Evolutionary conservation across 371 early-diverging fungal genomes (phyloP).

Genomic region (Mortierella sp.): DNA sequence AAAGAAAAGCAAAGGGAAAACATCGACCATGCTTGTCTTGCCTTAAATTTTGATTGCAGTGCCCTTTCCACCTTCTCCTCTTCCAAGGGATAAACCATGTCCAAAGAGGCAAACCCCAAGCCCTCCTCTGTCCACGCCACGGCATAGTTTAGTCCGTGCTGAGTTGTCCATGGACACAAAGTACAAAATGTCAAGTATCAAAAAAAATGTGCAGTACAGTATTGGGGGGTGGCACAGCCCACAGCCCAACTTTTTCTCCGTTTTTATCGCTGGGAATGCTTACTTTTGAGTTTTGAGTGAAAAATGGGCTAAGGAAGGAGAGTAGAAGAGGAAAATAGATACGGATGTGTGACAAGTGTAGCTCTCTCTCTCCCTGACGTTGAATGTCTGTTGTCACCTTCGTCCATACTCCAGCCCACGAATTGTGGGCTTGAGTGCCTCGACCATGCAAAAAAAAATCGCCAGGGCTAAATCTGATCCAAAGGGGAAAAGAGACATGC

Average conservation of each 20-base stretch:
- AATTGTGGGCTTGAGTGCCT: not conserved
- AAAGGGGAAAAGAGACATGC: not conserved
- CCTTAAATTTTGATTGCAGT: not conserved
- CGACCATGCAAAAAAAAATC: no score
- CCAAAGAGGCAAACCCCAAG: not conserved
- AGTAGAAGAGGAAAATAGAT: not conserved
- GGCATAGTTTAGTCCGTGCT: constrained; percentile 2
- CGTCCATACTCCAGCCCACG: not conserved
- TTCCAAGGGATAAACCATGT: not conserved
- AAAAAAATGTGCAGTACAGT: not conserved
- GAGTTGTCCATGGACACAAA: not conserved
- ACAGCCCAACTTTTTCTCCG: not conserved
- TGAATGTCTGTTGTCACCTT: not conserved
- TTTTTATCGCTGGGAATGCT: not conserved
- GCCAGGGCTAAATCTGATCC: not conserved
- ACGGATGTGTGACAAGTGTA: not conserved
- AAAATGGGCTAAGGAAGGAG: not conserved
- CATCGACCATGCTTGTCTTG: not conserved
- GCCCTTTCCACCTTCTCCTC: not conserved
- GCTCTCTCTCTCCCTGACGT: not conserved
- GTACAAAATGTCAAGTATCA: not conserved
- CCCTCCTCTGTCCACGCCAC: not conserved
- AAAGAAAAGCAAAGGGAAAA: not conserved
- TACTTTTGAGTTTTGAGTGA: not conserved
- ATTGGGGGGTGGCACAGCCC: not conserved